phyloP scores from a whole-genome alignment of 108 stramenopile genomes.

The Pseudonitzschia pungens region DNA sequence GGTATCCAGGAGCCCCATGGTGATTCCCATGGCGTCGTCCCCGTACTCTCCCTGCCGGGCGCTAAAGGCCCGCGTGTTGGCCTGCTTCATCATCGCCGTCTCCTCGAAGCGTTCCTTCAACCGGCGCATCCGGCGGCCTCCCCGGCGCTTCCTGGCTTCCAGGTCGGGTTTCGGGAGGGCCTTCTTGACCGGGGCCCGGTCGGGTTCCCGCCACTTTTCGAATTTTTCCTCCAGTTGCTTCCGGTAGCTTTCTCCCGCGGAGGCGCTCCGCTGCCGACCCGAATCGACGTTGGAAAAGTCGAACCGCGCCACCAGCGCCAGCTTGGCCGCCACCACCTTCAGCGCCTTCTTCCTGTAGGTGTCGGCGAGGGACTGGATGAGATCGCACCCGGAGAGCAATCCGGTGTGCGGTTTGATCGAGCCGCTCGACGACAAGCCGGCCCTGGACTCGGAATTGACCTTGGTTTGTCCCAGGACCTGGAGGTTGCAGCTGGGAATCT shows the following conservation, averaged over 20 bases:
- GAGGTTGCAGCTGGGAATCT: slow-evolving; percentile 84
- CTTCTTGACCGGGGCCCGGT: slow-evolving; percentile 86
- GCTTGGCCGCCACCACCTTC: slow-evolving; percentile 85
- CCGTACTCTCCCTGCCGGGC: slow-evolving; percentile 88
- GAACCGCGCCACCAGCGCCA: slow-evolving; percentile 72
- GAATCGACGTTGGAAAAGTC: slow-evolving; percentile 80
- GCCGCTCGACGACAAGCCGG: slow-evolving; percentile 33
- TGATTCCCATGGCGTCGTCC: slow-evolving; percentile 94
- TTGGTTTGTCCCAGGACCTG: slow-evolving; percentile 69
- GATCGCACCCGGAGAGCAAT: slow-evolving; percentile 77
- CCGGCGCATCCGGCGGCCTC: slow-evolving; percentile 89
- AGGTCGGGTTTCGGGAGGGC: slow-evolving; percentile 94
- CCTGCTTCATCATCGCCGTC: slow-evolving; percentile 93
- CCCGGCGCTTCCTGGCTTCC: slow-evolving; percentile 88
- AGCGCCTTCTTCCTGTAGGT: slow-evolving; percentile 79
- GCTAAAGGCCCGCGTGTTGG: slow-evolving; percentile 86
- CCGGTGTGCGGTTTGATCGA: slow-evolving; percentile 72
- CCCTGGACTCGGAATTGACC: slow-evolving; percentile 48
- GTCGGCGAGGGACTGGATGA: slow-evolving; percentile 68
- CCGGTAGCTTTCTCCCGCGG: slow-evolving; percentile 55
- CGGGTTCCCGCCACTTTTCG: slow-evolving; percentile 91
- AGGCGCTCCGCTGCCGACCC: slow-evolving; percentile 48
- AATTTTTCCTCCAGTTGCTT: slow-evolving; percentile 77
- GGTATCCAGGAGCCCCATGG: slow-evolving; percentile 83
- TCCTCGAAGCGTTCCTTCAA: slow-evolving; percentile 93